Base-by-base conservation (phyloP, 2,329 filamentous ascomycete species). In the Neofusicoccum umdonicola region DNA sequence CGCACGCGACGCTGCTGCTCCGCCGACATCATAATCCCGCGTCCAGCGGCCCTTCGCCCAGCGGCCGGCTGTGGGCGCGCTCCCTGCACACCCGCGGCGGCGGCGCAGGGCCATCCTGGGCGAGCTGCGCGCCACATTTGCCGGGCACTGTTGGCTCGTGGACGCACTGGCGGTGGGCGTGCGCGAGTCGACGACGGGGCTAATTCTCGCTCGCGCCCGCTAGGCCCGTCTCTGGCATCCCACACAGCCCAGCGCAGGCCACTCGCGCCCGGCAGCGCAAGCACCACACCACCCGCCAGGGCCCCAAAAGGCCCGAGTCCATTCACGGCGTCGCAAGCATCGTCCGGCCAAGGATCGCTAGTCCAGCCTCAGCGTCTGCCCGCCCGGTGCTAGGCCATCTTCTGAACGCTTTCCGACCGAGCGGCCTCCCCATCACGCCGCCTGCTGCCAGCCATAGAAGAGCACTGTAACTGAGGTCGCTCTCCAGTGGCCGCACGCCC, bases 331-430 rank as follows among this genome's bases (percentile, higher is more conserved):
- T 63, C 51, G 62, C 48, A 60, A 67, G 62, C 66, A 54, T 52
- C 50, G 50, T 60, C 44, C 54, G 52, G 67, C 67, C 68, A 67
- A 69, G 68, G 27, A 58, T 56, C 35, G 37, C 64, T 65, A 65
- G 54, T 48, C 63, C 63, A 51, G 35, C 52, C 48, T 62, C 47
- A 60, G 52, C 54, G 47, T 52, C 41, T 65, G 52, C 62, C 63
- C 67, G 57, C 52, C 27, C 63, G 66, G 61, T 67, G 63, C 67
- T 66, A 67, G 65, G 58, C 67, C 67, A 63, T 66, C 67, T 58
- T 68, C 64, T 67, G 66, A 68, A 67, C 65, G 66, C 66, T 64
- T 64, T 58, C 67, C 67, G 63, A 66, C 61, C 65, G 48, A 58
- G 63, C 60, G 63, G 39, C 58, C 63, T 60, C n/a, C 60, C 54